These are phyloP conservation scores for Erysimum cheiranthoides DNA, from an alignment of 345 rosid genomes.

Conservation along the genomic window DNA sequence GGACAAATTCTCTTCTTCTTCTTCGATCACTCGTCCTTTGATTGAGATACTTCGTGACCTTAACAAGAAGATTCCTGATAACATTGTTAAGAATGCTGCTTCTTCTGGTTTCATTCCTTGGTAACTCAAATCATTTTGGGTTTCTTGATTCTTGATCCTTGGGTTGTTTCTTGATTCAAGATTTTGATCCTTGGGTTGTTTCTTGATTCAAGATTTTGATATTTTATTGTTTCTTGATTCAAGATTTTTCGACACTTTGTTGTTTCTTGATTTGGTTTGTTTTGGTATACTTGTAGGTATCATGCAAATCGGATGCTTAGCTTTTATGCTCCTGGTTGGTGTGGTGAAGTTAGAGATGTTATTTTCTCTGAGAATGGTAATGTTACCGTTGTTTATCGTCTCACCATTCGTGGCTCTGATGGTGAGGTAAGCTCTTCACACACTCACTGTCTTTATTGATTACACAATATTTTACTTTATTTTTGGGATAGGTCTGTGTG, in stretches of 20 bases:
- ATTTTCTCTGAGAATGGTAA: slow-evolving; percentile 87
- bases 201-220: too few relatives aligned
- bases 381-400: slow-evolving; percentile 92
- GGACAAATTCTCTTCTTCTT: slow-evolving; percentile 67
- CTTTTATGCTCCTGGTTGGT: slow-evolving; percentile 99
- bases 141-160: too few relatives aligned
- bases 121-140: slow-evolving; percentile 38
- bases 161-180: neutral
- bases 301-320: slow-evolving; percentile 98
- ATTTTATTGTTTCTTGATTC: neutral
- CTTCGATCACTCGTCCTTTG: slow-evolving; percentile 87
- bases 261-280: slow-evolving; percentile 27
- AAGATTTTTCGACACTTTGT: too few relatives aligned
- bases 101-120: slow-evolving; percentile 74
- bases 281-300: slow-evolving; percentile 55
- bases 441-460: neutral
- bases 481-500: neutral
- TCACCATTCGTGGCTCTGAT: slow-evolving; percentile 93
- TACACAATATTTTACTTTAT: neutral
- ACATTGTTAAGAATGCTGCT: slow-evolving; percentile 61
- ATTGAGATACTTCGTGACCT: slow-evolving; percentile 97
- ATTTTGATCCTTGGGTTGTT: neutral
- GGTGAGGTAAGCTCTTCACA: slow-evolving; percentile 70
- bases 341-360: slow-evolving; percentile 96
- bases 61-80: slow-evolving; percentile 92